Evolutionary conservation across 2,329 filamentous ascomycete species (phyloP).

Genomic region (Exutisphaerella laricina): DNA sequence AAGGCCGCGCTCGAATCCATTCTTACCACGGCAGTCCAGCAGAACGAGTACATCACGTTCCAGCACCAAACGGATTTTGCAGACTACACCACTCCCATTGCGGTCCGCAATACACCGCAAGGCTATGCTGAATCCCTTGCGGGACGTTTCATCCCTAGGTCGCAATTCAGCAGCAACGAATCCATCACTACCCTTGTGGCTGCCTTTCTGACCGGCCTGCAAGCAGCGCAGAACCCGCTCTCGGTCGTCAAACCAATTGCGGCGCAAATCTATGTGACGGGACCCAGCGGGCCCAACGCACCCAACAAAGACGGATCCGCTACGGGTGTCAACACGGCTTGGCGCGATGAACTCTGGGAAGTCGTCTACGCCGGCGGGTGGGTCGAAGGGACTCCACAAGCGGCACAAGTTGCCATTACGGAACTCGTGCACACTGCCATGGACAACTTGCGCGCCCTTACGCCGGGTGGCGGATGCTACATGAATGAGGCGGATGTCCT

Average conservation of each 20-base stretch:
- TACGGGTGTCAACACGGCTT: conserved; percentile 1
- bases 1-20: background rate
- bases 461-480: conserved; percentile 15
- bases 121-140: conserved; percentile 3
- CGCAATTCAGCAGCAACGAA: background rate
- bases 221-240: conserved; percentile 3
- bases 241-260: conserved; percentile 2
- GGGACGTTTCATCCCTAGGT: conserved; percentile 2
- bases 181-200: background rate
- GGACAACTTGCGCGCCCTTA: conserved; percentile 5
- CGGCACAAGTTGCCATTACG: conserved; percentile 1
- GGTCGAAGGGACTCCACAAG: conserved; percentile 1
- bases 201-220: background rate
- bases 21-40: background rate
- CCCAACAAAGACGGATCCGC: conserved; percentile 3
- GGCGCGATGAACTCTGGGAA: conserved; percentile 1
- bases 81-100: conserved; percentile 1
- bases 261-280: conserved; percentile 2
- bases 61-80: conserved; percentile 4
- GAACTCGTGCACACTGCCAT: background rate
- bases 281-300: conserved; percentile 1
- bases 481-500: conserved; percentile 24
- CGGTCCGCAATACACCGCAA: conserved; percentile 3
- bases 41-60: conserved; percentile 5
- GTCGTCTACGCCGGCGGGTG: background rate